Conservation (phyloP, 768 basidiomycete genomes). For the Kwoniella dendrophila region DNA sequence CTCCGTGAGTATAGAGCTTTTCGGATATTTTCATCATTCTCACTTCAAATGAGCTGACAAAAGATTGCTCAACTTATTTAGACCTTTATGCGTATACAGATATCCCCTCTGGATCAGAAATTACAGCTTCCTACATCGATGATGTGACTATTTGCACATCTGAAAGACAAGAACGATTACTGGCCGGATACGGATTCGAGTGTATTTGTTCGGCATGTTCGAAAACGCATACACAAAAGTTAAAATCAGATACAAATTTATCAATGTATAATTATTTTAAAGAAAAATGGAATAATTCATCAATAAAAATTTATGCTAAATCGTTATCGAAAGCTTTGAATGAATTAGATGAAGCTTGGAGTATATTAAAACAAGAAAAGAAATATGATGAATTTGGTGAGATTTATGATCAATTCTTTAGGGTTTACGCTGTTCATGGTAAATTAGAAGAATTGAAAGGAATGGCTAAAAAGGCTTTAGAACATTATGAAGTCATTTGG, state of each 20-base stretch:
- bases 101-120: slow-evolving; percentile 13
- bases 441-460: background rate
- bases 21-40: no score
- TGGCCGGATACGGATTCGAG: slow-evolving; percentile 4
- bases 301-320: background rate
- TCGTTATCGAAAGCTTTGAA: background rate
- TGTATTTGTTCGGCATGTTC: slow-evolving; percentile 18
- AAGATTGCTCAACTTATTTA: background rate
- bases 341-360: background rate
- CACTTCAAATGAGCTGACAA: background rate
- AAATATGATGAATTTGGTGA: slow-evolving; percentile 1
- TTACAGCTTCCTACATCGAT: slow-evolving; percentile 16
- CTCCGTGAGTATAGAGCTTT: slow-evolving; percentile 20
- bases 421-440: slow-evolving; percentile 3
- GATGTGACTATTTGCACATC: background rate
- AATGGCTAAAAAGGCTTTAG: background rate
- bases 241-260: background rate
- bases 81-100: slow-evolving; percentile 18
- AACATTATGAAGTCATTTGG: background rate
- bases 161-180: background rate
- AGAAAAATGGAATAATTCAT: background rate
- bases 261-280: background rate
- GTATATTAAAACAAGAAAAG: background rate
- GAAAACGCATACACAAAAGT: background rate
- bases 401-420: background rate